These are phyloP conservation scores for Apiotrichum gracile DNA, from an alignment of 1,284 basidiomycete genomes.

Conservation along the genomic window DNA sequence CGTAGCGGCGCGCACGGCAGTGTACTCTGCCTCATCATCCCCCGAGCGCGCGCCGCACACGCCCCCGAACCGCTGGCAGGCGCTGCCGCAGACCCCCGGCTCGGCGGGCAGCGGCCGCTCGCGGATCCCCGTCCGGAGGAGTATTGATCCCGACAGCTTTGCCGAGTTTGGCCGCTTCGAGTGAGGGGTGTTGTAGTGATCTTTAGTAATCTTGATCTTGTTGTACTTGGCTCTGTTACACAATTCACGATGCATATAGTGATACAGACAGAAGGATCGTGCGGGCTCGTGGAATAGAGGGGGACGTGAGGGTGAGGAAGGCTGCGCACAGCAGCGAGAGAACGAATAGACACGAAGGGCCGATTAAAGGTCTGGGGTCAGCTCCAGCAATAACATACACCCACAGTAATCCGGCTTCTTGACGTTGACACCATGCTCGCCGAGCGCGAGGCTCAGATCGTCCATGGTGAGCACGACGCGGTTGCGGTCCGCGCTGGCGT, in stretches of 20 bases:
- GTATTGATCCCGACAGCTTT: neutral
- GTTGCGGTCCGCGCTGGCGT: conserved; percentile 63
- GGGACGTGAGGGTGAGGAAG: neutral
- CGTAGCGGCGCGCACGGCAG: neutral
- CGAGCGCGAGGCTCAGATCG: conserved; percentile 82
- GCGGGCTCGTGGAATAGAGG: neutral
- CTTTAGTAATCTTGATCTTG: neutral
- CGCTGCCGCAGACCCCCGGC: neutral
- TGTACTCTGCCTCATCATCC: neutral
- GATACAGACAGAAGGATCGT: conserved; percentile 2
- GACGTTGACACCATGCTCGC: conserved; percentile 93
- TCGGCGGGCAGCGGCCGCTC: neutral
- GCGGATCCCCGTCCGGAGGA: neutral
- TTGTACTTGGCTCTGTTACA: neutral
- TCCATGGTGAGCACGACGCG: conserved; percentile 98
- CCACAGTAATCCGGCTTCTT: conserved; percentile 72
- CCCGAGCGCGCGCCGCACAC: no score
- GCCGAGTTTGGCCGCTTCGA: neutral
- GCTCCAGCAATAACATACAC: conserved; percentile 8
- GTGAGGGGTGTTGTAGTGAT: neutral
- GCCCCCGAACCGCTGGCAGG: no score
- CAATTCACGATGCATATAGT: conserved; percentile 5
- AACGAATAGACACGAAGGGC: neutral
- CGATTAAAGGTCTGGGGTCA: neutral
- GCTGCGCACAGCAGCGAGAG: neutral